Percentiles rank a stretch among this genome's conserved stretches.
These are phyloP conservation scores for Cicer bijugum DNA, from an alignment of 306 rosid species.

Conservation along the genomic window DNA sequence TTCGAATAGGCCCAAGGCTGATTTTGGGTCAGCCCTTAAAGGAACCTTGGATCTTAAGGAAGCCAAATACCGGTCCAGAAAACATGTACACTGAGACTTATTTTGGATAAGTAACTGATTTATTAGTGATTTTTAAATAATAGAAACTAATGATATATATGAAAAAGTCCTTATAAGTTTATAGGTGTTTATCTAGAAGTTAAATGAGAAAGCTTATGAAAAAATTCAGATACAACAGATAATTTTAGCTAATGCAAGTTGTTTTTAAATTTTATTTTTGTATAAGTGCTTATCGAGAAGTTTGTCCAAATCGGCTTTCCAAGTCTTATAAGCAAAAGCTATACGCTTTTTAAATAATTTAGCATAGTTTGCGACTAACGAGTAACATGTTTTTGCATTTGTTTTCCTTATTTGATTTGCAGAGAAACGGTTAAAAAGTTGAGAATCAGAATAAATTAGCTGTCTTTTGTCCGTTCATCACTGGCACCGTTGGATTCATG, in stretches of 20 bases:
- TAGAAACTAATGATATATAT: neutral
- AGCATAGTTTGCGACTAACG: conserved; percentile 21
- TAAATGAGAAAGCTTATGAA: neutral
- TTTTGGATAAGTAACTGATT: neutral
- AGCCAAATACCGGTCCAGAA: too few species aligned
- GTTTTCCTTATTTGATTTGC: conserved; percentile 20
- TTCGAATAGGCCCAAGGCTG: too few species aligned
- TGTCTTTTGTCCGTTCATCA: neutral
- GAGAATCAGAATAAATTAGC: conserved; percentile 43
- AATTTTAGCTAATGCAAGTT: neutral
- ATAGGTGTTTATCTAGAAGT: neutral
- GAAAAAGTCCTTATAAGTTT: neutral
- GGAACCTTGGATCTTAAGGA: too few species aligned
- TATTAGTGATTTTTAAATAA: neutral
- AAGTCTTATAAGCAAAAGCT: neutral
- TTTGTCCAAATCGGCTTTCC: neutral
- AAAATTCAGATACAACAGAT: neutral
- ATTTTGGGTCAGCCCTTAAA: too few species aligned
- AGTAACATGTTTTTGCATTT: conserved; percentile 4
- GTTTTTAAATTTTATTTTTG: neutral
- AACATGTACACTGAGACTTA: neutral
- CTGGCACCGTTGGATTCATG: neutral
- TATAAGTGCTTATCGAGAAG: neutral
- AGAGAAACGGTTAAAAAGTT: conserved; percentile 33
- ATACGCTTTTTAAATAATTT: conserved; percentile 15